Conservation (phyloP, 2,329 filamentous ascomycete species). For the Nannizziopsis barbatae region DNA sequence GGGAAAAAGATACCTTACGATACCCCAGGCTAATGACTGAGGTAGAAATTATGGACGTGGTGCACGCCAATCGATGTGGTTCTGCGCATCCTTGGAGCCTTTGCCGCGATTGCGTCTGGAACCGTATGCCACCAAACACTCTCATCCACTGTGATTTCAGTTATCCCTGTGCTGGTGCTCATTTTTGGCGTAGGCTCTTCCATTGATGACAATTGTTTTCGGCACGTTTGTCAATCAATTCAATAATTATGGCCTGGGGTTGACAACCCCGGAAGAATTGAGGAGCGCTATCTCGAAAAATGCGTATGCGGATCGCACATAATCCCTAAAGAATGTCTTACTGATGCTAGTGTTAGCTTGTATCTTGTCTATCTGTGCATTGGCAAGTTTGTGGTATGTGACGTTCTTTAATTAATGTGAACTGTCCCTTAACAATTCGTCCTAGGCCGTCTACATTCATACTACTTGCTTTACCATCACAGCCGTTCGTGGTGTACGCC, state of each 20-base stretch:
- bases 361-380: slow-evolving; percentile 63
- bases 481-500: slow-evolving; percentile 22
- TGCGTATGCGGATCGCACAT: slow-evolving; percentile 19
- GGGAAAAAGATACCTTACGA: background rate
- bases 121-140: slow-evolving; percentile 8
- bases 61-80: slow-evolving; percentile 12
- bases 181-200: slow-evolving; percentile 16
- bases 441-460: slow-evolving; percentile 51
- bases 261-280: slow-evolving; percentile 26
- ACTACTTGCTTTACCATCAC: slow-evolving; percentile 43
- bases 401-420: background rate
- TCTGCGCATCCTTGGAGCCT: slow-evolving; percentile 10
- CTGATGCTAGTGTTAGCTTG: slow-evolving; percentile 27
- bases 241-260: slow-evolving; percentile 33
- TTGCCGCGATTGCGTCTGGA: slow-evolving; percentile 12
- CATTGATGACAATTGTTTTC: slow-evolving; percentile 44
- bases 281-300: slow-evolving; percentile 30
- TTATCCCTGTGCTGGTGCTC: background rate
- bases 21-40: background rate
- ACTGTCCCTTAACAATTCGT: slow-evolving; percentile 20
- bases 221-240: slow-evolving; percentile 41
- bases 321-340: background rate
- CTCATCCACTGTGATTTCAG: background rate
- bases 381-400: slow-evolving; percentile 34
- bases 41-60: slow-evolving; percentile 15